These are phyloP conservation scores for Skeletonema grethae DNA, from an alignment of 108 stramenopile species.

Conservation along the genomic window DNA sequence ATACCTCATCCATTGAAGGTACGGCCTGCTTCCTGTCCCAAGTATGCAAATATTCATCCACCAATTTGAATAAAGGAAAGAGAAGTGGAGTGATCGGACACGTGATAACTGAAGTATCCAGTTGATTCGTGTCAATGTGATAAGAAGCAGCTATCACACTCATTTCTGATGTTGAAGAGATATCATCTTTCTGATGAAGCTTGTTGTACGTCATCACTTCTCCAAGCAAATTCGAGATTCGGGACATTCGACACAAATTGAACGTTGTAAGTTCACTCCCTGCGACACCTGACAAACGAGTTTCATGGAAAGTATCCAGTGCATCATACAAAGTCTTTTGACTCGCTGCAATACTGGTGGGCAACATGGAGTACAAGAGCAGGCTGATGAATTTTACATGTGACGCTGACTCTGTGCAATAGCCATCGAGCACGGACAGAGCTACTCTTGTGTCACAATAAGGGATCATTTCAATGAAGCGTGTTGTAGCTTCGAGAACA, in stretches of 20 bases:
- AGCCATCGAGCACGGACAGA: conserved; percentile 33
- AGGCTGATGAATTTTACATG: conserved; percentile 29
- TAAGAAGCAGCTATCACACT: conserved; percentile 71
- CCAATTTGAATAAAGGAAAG: conserved; percentile 61
- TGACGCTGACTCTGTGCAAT: conserved; percentile 28
- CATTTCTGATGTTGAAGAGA: conserved; percentile 24
- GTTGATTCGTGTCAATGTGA: conserved; percentile 49
- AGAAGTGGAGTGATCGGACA: conserved; percentile 75
- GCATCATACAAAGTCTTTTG: conserved; percentile 8
- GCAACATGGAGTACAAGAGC: conserved; percentile 1
- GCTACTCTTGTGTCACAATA: conserved; percentile 2
- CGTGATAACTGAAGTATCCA: conserved; percentile 53
- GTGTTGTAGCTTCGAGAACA: conserved; percentile 27
- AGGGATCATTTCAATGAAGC: conserved; percentile 22
- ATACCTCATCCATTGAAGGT: background rate
- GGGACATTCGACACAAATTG: background rate
- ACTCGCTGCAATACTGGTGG: background rate
- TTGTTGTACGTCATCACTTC: conserved; percentile 44
- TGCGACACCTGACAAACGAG: background rate
- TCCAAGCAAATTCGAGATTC: conserved; percentile 36
- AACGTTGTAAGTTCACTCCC: background rate
- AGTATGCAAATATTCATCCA: conserved; percentile 45
- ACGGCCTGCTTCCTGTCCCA: background rate
- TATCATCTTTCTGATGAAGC: conserved; percentile 8
- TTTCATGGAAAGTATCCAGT: background rate